These are phyloP conservation scores for Croton laevigatus DNA, from an alignment of 441 rosid genomes.

Conservation along the genomic window DNA sequence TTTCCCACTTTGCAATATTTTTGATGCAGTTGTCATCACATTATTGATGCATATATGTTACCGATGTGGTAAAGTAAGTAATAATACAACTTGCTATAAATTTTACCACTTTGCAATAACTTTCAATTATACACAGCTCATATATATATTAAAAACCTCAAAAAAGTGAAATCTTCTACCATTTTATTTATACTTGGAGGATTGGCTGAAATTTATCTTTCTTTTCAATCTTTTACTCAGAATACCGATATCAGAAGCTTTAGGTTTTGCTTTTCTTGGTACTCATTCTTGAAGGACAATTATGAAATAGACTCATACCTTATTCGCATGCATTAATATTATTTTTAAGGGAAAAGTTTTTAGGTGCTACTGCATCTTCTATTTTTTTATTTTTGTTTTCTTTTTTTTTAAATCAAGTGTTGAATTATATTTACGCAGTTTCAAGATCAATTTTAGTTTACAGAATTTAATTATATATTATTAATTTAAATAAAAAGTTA, in stretches of 20 bases:
- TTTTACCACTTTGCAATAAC: not conserved
- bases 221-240: not conserved
- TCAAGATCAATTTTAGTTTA: no score
- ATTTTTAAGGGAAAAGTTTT: no score
- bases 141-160: not conserved
- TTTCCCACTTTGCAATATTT: no score
- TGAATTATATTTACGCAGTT: no score
- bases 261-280: not conserved
- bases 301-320: conserved; percentile 5
- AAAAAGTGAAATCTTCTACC: not conserved
- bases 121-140: not conserved
- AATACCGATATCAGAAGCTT: not conserved
- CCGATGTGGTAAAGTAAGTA: no score
- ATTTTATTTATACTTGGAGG: not conserved
- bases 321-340: not conserved
- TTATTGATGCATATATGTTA: no score
- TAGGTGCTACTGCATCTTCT: no score
- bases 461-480: no score
- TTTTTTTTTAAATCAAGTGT: no score
- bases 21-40: no score
- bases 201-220: conserved; percentile 6
- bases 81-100: not conserved
- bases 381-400: no score
- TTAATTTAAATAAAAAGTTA: no score
- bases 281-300: not conserved